Conservation (phyloP, 768 basidiomycete genomes). For the Leucogyrophana mollusca region DNA sequence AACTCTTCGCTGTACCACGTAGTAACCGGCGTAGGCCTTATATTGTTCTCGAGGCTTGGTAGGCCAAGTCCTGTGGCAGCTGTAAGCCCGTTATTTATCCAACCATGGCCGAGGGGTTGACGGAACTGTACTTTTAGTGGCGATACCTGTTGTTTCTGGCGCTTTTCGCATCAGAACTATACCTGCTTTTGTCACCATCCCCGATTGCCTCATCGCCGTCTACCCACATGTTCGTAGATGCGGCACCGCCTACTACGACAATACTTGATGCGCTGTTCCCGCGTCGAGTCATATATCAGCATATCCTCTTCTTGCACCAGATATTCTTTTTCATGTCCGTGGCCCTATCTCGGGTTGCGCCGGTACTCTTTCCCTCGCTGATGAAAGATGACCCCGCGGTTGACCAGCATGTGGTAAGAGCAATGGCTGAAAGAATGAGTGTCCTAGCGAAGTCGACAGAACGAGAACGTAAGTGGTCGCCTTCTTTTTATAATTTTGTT, state of each 20-base stretch:
- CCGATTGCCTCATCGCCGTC: conserved; percentile 29
- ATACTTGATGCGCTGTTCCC: conserved; percentile 53
- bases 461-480: conserved; percentile 45
- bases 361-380: conserved; percentile 53
- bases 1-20: conserved; percentile 67
- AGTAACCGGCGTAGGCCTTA: conserved; percentile 51
- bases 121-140: conserved; percentile 51
- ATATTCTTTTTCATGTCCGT: conserved; percentile 73
- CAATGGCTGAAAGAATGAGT: conserved; percentile 44
- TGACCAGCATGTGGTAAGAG: conserved; percentile 25
- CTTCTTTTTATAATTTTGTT: not conserved
- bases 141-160: conserved; percentile 71
- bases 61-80: conserved; percentile 59
- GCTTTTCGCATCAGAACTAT: conserved; percentile 60
- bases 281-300: conserved; percentile 68
- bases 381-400: conserved; percentile 25
- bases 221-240: conserved; percentile 21
- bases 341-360: conserved; percentile 69
- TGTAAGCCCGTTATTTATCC: conserved; percentile 42
- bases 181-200: conserved; percentile 61
- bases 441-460: conserved; percentile 45
- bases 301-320: conserved; percentile 75
- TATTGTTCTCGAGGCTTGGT: conserved; percentile 64
- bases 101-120: too few species aligned
- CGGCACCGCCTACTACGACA: conserved; percentile 11